Conservation (phyloP, 2,329 filamentous ascomycete species). For the Diaporthe nobilis region DNA sequence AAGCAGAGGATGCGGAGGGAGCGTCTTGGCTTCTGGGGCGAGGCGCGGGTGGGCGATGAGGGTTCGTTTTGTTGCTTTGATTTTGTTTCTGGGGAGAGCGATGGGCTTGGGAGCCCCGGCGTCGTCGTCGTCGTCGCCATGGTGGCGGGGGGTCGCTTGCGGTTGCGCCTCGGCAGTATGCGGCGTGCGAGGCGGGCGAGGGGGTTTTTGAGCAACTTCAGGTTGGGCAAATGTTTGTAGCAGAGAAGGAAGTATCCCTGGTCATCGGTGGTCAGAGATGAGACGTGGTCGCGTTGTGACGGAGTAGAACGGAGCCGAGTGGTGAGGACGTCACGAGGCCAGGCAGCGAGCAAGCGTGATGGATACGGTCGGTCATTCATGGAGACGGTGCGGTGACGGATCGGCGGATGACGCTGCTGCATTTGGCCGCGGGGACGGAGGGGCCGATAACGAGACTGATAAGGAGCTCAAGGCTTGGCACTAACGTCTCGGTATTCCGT, state of each 20-base stretch:
- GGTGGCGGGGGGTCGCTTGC: background rate
- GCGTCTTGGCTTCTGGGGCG: constrained; percentile 35
- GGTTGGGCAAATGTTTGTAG: background rate
- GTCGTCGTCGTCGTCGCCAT: constrained; percentile 8
- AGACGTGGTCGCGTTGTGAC: background rate
- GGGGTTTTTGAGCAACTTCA: background rate
- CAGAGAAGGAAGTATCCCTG: no score
- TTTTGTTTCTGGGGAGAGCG: background rate
- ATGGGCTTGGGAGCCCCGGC: background rate
- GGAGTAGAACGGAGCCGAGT: background rate
- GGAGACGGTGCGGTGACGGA: constrained; percentile 7
- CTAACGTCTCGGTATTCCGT: no score
- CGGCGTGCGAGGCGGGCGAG: constrained; percentile 9
- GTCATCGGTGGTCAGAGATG: background rate
- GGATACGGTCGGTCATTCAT: background rate
- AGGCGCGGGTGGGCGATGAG: background rate
- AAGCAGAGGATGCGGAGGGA: constrained; percentile 72
- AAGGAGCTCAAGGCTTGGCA: constrained; percentile 8
- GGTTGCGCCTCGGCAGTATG: constrained; percentile 15
- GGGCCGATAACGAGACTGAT: constrained; percentile 6
- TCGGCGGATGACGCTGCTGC: constrained; percentile 18
- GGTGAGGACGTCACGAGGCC: constrained; percentile 2
- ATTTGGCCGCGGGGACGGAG: background rate
- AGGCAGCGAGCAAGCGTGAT: background rate
- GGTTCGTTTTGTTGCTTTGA: background rate